Evolutionary conservation across 148 eudicot genomes (phyloP).

Genomic region (Rhododendron ovatum): DNA sequence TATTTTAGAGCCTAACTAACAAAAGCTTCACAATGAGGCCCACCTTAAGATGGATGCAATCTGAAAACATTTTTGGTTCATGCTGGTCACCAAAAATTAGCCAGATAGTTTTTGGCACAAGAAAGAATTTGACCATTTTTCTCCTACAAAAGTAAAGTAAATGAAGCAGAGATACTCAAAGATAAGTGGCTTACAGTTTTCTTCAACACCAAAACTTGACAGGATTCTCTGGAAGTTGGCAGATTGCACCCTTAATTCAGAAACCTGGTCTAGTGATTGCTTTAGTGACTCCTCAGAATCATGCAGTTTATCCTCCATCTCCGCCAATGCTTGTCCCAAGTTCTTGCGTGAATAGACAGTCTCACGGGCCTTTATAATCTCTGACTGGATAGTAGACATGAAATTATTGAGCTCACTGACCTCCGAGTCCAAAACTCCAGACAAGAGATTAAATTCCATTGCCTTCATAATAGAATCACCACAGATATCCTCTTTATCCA

Average conservation of each 20-base stretch:
- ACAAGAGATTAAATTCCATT: conserved; percentile 67
- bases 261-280: conserved; percentile 65
- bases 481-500: conserved; percentile 28
- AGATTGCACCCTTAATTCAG: conserved; percentile 64
- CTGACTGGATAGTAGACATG: conserved; percentile 39
- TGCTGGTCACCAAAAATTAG: not conserved
- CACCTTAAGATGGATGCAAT: not conserved
- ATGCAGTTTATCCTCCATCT: conserved; percentile 49
- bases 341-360: conserved; percentile 40
- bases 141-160: not conserved
- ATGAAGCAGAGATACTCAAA: not conserved
- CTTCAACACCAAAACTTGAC: conserved; percentile 32
- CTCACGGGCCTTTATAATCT: conserved; percentile 40
- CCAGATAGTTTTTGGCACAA: not conserved
- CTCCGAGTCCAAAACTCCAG: conserved; percentile 71
- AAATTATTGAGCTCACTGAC: conserved; percentile 48
- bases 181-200: conserved; percentile 34
- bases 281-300: conserved; percentile 61
- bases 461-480: conserved; percentile 45
- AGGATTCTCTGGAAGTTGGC: conserved; percentile 56
- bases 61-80: not conserved
- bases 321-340: conserved; percentile 31
- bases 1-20: not conserved
- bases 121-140: not conserved
- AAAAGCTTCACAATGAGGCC: not conserved